A percentile compares a stretch with the other conserved stretches of the same genome.
Evolutionary conservation across 2,329 filamentous ascomycete genomes (phyloP).

Genomic region (Lecanoromycetidae sp.): DNA sequence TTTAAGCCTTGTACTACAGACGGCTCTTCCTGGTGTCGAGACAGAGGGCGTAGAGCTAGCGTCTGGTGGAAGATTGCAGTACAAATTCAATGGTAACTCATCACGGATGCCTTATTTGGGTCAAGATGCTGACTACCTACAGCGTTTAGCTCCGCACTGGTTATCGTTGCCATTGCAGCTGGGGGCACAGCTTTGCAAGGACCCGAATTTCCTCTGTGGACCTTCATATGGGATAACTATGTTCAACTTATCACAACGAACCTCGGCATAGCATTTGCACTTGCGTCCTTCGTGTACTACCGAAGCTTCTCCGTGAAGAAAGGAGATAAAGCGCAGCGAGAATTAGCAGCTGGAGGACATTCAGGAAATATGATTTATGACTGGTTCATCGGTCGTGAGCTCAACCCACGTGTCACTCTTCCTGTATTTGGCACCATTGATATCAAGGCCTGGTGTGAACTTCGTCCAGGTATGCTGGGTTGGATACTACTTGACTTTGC

Average conservation of each 20-base stretch:
- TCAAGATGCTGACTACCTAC: conserved; percentile 15
- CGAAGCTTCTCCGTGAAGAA: conserved; percentile 69
- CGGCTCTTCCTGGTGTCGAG: conserved; percentile 62
- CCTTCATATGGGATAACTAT: conserved; percentile 85
- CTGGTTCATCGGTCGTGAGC: conserved; percentile 91
- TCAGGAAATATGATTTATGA: conserved; percentile 82
- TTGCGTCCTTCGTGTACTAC: conserved; percentile 70
- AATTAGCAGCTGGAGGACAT: conserved; percentile 70
- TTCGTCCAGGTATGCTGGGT: conserved; percentile 81
- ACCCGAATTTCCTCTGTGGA: conserved; percentile 77
- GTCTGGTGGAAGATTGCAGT: conserved; percentile 63
- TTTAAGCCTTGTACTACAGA: conserved; percentile 61
- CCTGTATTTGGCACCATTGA: conserved; percentile 76
- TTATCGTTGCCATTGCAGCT: conserved; percentile 58
- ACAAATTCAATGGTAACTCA: conserved; percentile 60
- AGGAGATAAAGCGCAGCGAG: conserved; percentile 59
- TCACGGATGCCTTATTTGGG: conserved; percentile 14
- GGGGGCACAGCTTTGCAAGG: conserved; percentile 67
- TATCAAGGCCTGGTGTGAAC: conserved; percentile 79
- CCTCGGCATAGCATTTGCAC: conserved; percentile 58
- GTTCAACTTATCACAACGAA: conserved; percentile 74
- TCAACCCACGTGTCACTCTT: conserved; percentile 73
- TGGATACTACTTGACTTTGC: conserved; percentile 79
- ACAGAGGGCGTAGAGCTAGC: conserved; percentile 57
- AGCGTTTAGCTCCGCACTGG: conserved; percentile 66